Base-by-base conservation (phyloP, 306 rosid genomes). In the Comarum palustre region DNA sequence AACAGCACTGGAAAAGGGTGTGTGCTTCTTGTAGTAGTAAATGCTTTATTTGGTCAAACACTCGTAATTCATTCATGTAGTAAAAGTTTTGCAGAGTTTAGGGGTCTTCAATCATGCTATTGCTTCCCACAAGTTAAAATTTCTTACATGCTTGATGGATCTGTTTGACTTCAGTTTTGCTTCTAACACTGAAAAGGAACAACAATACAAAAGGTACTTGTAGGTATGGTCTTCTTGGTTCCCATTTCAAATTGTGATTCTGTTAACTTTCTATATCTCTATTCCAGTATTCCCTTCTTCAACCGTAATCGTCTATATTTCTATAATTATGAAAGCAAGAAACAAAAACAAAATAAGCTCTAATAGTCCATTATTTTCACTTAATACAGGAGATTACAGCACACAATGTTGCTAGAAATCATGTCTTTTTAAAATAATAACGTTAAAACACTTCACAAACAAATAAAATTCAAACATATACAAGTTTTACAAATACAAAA, bases 11-110 rank as follows among this genome's bases (percentile, higher is more conserved):
- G 79, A 42, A 77, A 66, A 68, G n/a, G 34, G 39, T 41, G 51
- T 41, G 51, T 22, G 38, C 48, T 52, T 57, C 20, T 59, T 25
- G 65, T 13, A 59, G 86, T 38, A 79, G 82, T 89, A 80, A 88
- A 88, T 88, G 86, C 87, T 80, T 87, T 88, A 74, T 78, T 81
- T 80, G 87, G 84, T 83, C 80, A 75, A 45, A 75, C 91, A 85
- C 80, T 62, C 81, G 17, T 61, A 32, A 32, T 32, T 61, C 43
- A 24, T 59, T 27, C 73, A 74, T 59, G 77, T 68, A 71, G n/a
- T n/a, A n/a, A n/a, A n/a, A 61, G 68, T 16, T n/a, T 29, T 46
- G 48, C 34, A 55, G 59, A 24, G 82, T 58, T 58, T 27, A 55
- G 80, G 75, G 42, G 81, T 50, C 69, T 69, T 79, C 90, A 79